phyloP scores from a whole-genome alignment of 2,329 filamentous ascomycete genomes.

The Sphaerulina musiva region DNA sequence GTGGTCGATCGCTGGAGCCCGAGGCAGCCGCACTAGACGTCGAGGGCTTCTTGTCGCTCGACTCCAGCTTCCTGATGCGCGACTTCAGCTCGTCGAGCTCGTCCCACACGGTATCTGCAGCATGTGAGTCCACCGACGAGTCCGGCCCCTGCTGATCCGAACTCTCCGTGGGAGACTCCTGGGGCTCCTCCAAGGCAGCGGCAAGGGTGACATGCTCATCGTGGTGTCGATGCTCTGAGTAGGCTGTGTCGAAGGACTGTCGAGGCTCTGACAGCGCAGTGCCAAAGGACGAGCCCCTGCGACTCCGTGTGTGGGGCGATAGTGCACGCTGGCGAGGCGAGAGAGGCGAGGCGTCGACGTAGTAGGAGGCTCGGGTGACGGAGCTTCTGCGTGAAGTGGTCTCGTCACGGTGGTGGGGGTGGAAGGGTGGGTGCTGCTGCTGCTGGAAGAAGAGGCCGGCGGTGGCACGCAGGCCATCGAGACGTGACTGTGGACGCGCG shows the following conservation, averaged over 20 bases:
- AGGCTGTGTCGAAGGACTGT: slow-evolving; percentile 15
- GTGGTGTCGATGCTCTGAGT: slow-evolving; percentile 3
- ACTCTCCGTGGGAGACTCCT: slow-evolving; percentile 35
- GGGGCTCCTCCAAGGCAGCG: slow-evolving; percentile 7
- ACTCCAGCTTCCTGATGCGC: slow-evolving; percentile 79
- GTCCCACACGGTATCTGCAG: slow-evolving; percentile 91
- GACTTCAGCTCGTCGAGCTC: slow-evolving; percentile 94
- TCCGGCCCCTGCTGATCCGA: slow-evolving; percentile 41
- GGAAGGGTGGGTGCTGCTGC: background rate
- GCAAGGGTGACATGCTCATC: slow-evolving; percentile 2
- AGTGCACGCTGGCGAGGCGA: slow-evolving; percentile 21
- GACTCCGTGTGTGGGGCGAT: slow-evolving; percentile 24
- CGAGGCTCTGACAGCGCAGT: slow-evolving; percentile 1
- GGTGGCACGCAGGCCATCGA: slow-evolving; percentile 16
- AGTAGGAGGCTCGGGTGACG: slow-evolving; percentile 17
- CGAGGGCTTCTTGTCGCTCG: slow-evolving; percentile 70
- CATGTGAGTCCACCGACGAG: slow-evolving; percentile 77
- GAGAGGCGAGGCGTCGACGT: slow-evolving; percentile 20
- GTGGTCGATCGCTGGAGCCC: slow-evolving; percentile 71
- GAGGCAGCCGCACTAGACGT: slow-evolving; percentile 76
- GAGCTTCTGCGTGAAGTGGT: slow-evolving; percentile 20
- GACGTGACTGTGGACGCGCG: slow-evolving; percentile 20
- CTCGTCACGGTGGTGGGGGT: slow-evolving; percentile 19
- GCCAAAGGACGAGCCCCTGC: slow-evolving; percentile 23
- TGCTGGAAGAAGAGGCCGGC: slow-evolving; percentile 19